Evolutionary conservation across 2,329 filamentous ascomycete species (phyloP), one percentile per base, ranked within the genome.

Genomic region (Chaetomiaceae sp.): DNA sequence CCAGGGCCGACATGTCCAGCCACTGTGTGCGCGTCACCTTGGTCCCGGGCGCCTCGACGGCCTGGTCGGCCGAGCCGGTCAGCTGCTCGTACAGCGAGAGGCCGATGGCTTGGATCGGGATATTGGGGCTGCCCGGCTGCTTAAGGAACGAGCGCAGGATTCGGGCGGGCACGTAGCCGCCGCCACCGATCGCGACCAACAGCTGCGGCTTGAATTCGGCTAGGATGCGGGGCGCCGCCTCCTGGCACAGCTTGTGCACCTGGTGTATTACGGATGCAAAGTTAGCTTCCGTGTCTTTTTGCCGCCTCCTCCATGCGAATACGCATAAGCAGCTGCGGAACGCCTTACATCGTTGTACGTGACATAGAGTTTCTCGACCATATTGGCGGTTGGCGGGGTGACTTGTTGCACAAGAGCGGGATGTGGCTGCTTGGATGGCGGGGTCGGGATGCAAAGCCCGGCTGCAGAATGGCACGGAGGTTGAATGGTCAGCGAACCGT

Each of bases 101-200:
- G 44, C 94, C 94, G 71, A 99, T 99, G 60, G 94, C 94, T 80
- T 99, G 94, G 73, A 99, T 99, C 62, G 94, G 92, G 67, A 99
- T 99, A 77, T 99, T 99, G 73, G 90, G 85, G 58, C 78, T 81
- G 63, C 87, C 89, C 55, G 89, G 80, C 69, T 84, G 82, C 80
- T 95, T 96, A 71, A 99, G 87, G 79, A 99, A 99, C 18, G 94
- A 97, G 59, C 94, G 89, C 60, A 99, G 82, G 71, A 99, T 99
- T 65, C 94, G 89, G 41, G 94, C 94, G 57, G 94, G 94, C 36
- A 99, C 90, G 73, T 96, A 99, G 66, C 94, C 94, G 65, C 94
- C 94, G 61, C 94, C 94, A 65, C 94, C 94, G 70, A 97, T 97
- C 69, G 94, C 94, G 71, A 99, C 95, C 81, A 99, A 96, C 64